These are phyloP conservation scores for Gnaphalium uliginosum DNA, from an alignment of 129 eudicot genomes.

Conservation along the genomic window DNA sequence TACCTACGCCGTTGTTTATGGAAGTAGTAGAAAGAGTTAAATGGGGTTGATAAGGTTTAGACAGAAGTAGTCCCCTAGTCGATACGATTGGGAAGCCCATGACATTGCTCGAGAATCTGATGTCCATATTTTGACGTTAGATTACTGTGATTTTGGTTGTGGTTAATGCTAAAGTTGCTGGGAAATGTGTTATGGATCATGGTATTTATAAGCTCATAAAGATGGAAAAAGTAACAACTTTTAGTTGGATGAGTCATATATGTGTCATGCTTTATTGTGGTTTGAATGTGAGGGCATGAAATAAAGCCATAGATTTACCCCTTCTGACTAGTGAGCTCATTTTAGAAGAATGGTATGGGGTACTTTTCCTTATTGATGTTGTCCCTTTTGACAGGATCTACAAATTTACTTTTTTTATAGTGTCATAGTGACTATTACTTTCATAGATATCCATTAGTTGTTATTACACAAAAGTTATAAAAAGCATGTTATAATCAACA, in stretches of 20 bases:
- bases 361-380: background rate
- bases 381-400: background rate
- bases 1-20: background rate
- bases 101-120: constrained; percentile 12
- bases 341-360: background rate
- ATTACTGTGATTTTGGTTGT: background rate
- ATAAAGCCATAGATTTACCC: background rate
- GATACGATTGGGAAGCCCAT: constrained; percentile 9
- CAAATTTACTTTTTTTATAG: background rate
- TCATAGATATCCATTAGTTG: background rate
- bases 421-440: background rate
- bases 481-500: background rate
- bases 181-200: background rate
- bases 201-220: constrained; percentile 32
- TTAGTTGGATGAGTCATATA: constrained; percentile 34
- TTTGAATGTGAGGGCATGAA: constrained; percentile 13
- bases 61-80: constrained; percentile 17
- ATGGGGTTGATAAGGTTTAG: constrained; percentile 27
- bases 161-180: constrained; percentile 13
- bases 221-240: constrained; percentile 8
- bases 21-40: constrained; percentile 4
- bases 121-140: constrained; percentile 24
- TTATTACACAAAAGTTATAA: background rate
- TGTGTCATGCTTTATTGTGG: constrained; percentile 18
- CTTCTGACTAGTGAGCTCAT: background rate